phyloP scores from a whole-genome alignment of 805 yeast species.

The Ogataea degrootiae region DNA sequence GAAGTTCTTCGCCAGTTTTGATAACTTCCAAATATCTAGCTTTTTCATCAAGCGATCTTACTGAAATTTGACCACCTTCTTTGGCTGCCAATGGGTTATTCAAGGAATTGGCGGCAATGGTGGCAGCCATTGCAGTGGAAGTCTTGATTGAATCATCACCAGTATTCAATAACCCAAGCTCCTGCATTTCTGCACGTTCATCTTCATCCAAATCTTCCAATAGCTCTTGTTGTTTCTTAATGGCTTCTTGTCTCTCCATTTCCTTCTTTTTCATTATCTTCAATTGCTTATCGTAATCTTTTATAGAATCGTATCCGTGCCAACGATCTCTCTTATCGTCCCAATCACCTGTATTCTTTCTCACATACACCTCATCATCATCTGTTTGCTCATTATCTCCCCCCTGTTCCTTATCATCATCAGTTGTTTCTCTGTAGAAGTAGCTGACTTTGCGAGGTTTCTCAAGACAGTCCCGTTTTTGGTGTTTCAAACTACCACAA shows the following conservation, averaged over 20 bases:
- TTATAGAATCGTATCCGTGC: constrained; percentile 65
- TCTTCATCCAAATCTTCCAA: constrained; percentile 32
- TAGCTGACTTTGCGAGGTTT: constrained; percentile 43
- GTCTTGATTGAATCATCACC: constrained; percentile 17
- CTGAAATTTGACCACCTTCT: constrained; percentile 31
- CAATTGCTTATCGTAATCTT: constrained; percentile 53
- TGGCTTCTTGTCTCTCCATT: constrained; percentile 33
- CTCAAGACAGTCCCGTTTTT: constrained; percentile 52
- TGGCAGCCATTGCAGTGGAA: constrained; percentile 6
- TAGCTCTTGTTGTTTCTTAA: constrained; percentile 15
- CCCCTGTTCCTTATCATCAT: constrained; percentile 9
- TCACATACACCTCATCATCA: constrained; percentile 10
- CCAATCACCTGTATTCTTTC: constrained; percentile 40
- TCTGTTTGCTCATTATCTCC: constrained; percentile 2
- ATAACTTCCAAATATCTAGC: constrained; percentile 63
- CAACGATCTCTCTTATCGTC: constrained; percentile 76
- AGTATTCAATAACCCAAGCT: constrained; percentile 31
- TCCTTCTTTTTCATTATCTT: constrained; percentile 46
- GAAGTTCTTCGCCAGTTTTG: constrained; percentile 37
- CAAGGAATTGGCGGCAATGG: neutral
- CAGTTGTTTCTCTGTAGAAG: constrained; percentile 25
- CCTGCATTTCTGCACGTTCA: constrained; percentile 38
- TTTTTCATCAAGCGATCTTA: constrained; percentile 68
- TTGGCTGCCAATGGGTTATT: constrained; percentile 11
- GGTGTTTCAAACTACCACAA: constrained; percentile 53